phyloP scores from a whole-genome alignment of 2,329 filamentous ascomycete species.

The Monosporascus sp. region DNA sequence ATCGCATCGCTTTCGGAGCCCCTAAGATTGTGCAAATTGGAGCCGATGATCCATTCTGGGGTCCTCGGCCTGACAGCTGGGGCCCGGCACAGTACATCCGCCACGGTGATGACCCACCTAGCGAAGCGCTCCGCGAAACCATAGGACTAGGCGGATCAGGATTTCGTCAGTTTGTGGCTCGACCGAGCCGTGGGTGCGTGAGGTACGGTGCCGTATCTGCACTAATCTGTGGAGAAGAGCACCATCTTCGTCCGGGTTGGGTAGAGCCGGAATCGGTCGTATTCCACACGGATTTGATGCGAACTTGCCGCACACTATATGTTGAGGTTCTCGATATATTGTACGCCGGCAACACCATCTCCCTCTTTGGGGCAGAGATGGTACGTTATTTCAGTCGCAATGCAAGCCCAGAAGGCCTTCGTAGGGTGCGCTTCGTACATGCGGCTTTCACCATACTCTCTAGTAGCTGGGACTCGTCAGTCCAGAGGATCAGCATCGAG shows the following conservation, averaged over 20 bases:
- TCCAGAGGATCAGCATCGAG: conserved; percentile 2
- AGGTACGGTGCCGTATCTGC: not conserved
- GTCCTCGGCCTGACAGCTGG: conserved; percentile 6
- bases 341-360: conserved; percentile 12
- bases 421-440: conserved; percentile 10
- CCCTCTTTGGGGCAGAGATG: conserved; percentile 13
- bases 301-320: conserved; percentile 9
- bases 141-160: conserved; percentile 8
- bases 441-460: conserved; percentile 7
- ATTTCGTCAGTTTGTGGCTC: conserved; percentile 1
- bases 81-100: conserved; percentile 6
- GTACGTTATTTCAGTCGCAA: conserved; percentile 14
- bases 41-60: conserved; percentile 1
- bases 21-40: conserved; percentile 6
- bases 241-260: not conserved
- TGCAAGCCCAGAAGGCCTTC: conserved; percentile 13
- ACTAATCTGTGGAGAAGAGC: conserved; percentile 9
- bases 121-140: conserved; percentile 4
- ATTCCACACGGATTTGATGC: conserved; percentile 9
- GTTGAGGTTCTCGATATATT: conserved; percentile 9
- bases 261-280: not conserved
- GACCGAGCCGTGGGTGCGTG: conserved; percentile 6
- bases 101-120: conserved; percentile 7
- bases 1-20: conserved; percentile 2
- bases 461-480: conserved; percentile 1